A percentile compares a stretch with the other conserved stretches of the same genome.
Conservation (phyloP, 2,329 filamentous ascomycete genomes). For the Metarhizium guizhouense region DNA sequence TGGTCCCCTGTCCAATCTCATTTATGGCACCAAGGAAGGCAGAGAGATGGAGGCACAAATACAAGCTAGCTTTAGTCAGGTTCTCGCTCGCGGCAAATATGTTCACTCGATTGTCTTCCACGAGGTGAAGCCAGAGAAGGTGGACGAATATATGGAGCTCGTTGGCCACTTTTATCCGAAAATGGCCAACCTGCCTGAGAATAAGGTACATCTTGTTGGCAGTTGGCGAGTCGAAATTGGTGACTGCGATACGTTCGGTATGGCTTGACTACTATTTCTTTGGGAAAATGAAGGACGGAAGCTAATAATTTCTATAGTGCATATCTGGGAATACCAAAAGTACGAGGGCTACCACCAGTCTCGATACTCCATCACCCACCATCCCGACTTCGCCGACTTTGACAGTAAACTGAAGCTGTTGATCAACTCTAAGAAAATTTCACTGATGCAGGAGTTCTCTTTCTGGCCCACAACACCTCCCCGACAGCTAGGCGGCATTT, state of each 20-base stretch:
- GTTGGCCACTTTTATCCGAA: conserved; percentile 88
- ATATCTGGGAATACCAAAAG: conserved; percentile 99
- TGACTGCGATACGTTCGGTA: conserved; percentile 94
- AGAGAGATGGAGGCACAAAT: conserved; percentile 92
- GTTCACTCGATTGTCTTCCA: conserved; percentile 97
- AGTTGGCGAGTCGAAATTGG: conserved; percentile 98
- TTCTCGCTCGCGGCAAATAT: conserved; percentile 92
- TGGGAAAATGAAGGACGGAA: background rate
- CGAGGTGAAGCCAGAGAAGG: conserved; percentile 88
- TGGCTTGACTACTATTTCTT: conserved; percentile 16
- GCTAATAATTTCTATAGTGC: conserved; percentile 51
- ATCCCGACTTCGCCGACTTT: conserved; percentile 77
- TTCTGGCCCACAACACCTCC: conserved; percentile 97
- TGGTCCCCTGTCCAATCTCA: conserved; percentile 72
- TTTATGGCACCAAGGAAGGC: conserved; percentile 95
- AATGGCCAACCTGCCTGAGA: conserved; percentile 75
- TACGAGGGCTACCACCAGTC: conserved; percentile 95
- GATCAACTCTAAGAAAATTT: conserved; percentile 76
- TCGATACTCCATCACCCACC: conserved; percentile 70
- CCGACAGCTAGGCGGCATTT: conserved; percentile 81
- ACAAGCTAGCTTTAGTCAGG: conserved; percentile 90
- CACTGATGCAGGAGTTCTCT: conserved; percentile 98
- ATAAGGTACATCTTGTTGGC: conserved; percentile 91
- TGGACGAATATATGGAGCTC: conserved; percentile 86
- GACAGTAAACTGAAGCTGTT: conserved; percentile 77